Base-by-base conservation (phyloP, 495 filamentous ascomycete species). In the Penicillium silybi region DNA sequence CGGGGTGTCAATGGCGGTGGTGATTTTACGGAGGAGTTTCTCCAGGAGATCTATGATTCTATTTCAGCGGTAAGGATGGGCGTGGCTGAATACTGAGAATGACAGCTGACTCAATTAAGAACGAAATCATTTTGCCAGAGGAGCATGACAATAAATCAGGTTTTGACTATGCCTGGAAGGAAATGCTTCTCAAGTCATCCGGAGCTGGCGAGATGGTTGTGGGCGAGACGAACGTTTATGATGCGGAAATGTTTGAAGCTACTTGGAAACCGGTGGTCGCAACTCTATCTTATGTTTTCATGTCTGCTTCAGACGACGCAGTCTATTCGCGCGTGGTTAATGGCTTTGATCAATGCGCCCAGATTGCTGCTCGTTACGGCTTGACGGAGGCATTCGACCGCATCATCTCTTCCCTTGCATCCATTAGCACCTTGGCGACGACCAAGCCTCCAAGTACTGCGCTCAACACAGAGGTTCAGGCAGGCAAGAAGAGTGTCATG, bases 91-190 rank as follows among this genome's bases (percentile, higher is more conserved):
- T 11, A 32, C 10, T 32, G 29, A 6, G 29, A 32, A 13, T 29
- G 4, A 32, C 9, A 32, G 29, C 29, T 32, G 29, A 32, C 29
- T 15, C 11, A 4, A 13, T 13, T 13, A 8, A 82, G 2, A 86
- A 90, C 46, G 93, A 99, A 69, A 99, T 99, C 48, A 96, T 99
- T 49, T 74, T 99, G 17, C 93, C 93, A 0, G 92, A 97, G 50
- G 93, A 99, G 67, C 93, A 97, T 66, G 90, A 97, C 60, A 97
- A 96, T 64, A 86, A 88, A 64, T 85, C 95, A 66, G 90, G 91
- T 2, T 99, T 97, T 59, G 93, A 97, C 63, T 92, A 95, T 67
- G 91, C 92, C 2, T 99, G 93, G 93, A 90, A 88, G 63, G 93
- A 97, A 67, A 76, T 99, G 13, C 73, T 97, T 40, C 66, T 93